phyloP scores from a whole-genome alignment of 2,329 filamentous ascomycete species.

The Dactylellina haptotyla region DNA sequence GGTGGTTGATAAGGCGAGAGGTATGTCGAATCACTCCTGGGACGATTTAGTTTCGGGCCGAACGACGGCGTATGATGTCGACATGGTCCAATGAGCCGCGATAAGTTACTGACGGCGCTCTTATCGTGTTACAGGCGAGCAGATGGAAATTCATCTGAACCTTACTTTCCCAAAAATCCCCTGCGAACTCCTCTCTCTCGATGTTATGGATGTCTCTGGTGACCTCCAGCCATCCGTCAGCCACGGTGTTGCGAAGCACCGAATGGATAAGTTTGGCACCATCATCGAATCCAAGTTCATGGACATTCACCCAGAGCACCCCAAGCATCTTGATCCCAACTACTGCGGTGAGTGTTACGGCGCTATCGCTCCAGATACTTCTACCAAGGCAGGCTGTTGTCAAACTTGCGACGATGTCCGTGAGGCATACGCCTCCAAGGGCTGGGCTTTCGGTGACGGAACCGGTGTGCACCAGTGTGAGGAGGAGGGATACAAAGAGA shows the following conservation, averaged over 20 bases:
- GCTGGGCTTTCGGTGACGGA: constrained; percentile 93
- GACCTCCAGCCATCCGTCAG: constrained; percentile 95
- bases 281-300: constrained; percentile 63
- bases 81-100: not conserved
- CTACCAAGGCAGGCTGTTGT: constrained; percentile 84
- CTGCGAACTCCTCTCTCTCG: constrained; percentile 93
- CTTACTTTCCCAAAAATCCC: constrained; percentile 93
- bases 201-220: constrained; percentile 98
- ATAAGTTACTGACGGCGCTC: not conserved
- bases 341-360: constrained; percentile 97
- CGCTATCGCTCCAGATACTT: constrained; percentile 75
- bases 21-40: constrained; percentile 60
- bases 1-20: constrained; percentile 95
- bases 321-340: constrained; percentile 80
- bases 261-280: constrained; percentile 72
- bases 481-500: constrained; percentile 91
- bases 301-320: constrained; percentile 68
- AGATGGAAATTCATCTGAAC: constrained; percentile 99
- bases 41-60: not conserved
- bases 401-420: constrained; percentile 97
- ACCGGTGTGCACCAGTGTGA: constrained; percentile 94
- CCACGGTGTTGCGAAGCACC: constrained; percentile 91
- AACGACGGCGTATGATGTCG: not conserved
- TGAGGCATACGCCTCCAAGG: constrained; percentile 87
- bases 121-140: constrained; percentile 68